Evolutionary conservation across 139 green algal species (phyloP), one percentile per base, ranked within the genome.

Genomic region (Tetratostichococcus sp.): DNA sequence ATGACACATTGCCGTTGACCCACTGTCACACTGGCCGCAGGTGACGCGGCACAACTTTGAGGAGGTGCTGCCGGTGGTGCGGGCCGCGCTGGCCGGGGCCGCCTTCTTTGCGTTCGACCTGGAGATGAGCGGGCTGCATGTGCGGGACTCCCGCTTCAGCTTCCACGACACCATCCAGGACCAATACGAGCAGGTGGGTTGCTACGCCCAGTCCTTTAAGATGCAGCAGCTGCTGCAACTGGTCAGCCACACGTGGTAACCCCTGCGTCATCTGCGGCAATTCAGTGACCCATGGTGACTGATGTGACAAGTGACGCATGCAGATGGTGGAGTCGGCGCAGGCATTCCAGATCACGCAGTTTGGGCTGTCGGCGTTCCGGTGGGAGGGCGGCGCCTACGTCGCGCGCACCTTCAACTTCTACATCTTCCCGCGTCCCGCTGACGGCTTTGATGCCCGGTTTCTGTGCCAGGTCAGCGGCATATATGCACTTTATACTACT

Each of bases 351-450:
- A 85, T 96, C 71, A 93, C 75, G 34, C 91, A 96, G 83, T 90
- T 93, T 73, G 91, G 91, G 3, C 76, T 96, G 30, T 86, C 81
- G 4, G 77, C 72, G 42, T 90, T 93, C 70, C 77, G 25, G 65
- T 81, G 67, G 77, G 67, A 75, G 65, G 71, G 23, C 86, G 77
- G 67, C 72, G 30, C 42, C n/a, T 73, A 69, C 74, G 62, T 43
- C 30, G 84, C 85, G 1, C 81, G 71, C 30, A 95, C 91, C 35
- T 95, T 93, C 82, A 95, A 95, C 77, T 95, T 95, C 68, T 94
- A 92, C 74, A 59, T 93, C 28, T 94, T 95, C 69, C 91, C 91
- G 1, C 65, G 79, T 14, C 79, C 82, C 19, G 71, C 82, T 19
- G 78, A 83, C 5, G 82, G 78, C 22, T 43, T 42, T 16, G 83